Evolutionary conservation across 345 rosid genomes (phyloP), one percentile per base, ranked within the genome.

Genomic region (Eutrema heterophyllum): DNA sequence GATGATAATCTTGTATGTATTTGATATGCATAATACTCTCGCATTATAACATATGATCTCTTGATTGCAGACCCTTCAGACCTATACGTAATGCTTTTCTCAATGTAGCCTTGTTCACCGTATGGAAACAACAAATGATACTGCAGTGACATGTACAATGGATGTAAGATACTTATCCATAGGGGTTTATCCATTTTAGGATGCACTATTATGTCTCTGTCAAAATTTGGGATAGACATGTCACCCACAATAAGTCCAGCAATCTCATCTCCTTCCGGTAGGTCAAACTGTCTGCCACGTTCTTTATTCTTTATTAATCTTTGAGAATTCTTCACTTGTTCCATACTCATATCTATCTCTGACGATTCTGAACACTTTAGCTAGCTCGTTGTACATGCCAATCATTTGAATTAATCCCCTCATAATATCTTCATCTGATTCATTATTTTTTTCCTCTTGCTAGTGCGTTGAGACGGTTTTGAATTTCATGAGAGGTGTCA

Each of bases 11-110:
- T 54, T 0, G 63, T 15, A 3, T 67, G 50, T n/a, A 52, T 67
- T 6, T 67, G 60, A 5, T 67, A 68, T 7, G 63, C 52, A 51
- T 54, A 54, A 41, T 53, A 68, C 8, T 54, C 63, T 53, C 63
- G 27, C 51, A 39, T 54, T 6, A 29, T 68, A 6, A 68, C 39
- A 0, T 29, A 54, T 39, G 12, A 5, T 10, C 49, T 51, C 7
- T 24, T 26, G 1, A 2, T 55, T 2, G 14, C 9, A 21, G 8
- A 4, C 3, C 33, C 57, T 33, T 36, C 13, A 4, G 24, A 49
- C 0, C 14, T 38, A 10, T 67, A 51, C 21, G 59, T 26, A 14
- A 67, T 49, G 16, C 13, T 12, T n/a, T 14, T 67, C 2, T 50
- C 71, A 1, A 9, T 38, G 26, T 67, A 67, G 1, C 48, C 60